Conservation (phyloP, 2,329 filamentous ascomycete species). For the Aureobasidium sp. region DNA sequence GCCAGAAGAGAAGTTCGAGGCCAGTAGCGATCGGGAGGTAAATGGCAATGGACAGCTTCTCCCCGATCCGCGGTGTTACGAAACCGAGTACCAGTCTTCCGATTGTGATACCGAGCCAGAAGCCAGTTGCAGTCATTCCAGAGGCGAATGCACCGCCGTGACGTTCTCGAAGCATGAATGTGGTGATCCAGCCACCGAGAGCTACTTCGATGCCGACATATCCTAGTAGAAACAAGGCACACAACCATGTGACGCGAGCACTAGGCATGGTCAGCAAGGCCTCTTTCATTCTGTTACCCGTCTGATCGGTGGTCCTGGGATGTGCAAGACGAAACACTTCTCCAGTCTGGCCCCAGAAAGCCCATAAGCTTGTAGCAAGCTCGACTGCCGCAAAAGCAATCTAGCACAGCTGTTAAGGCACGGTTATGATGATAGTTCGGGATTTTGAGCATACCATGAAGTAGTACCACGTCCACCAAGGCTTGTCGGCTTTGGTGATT, state of each 20-base stretch:
- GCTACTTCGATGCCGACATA: constrained; percentile 55
- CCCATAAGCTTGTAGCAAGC: constrained; percentile 41
- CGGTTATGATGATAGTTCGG: neutral
- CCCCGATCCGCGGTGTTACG: constrained; percentile 65
- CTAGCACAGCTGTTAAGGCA: constrained; percentile 20
- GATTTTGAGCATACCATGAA: constrained; percentile 51
- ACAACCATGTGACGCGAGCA: constrained; percentile 62
- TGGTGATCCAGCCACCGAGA: constrained; percentile 69
- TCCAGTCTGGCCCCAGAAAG: constrained; percentile 60
- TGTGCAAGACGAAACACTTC: constrained; percentile 49
- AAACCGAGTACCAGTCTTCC: constrained; percentile 70
- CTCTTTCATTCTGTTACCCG: constrained; percentile 45
- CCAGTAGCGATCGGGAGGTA: constrained; percentile 60
- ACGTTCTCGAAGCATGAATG: constrained; percentile 77
- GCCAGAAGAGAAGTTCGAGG: constrained; percentile 71
- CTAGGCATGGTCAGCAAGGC: constrained; percentile 41
- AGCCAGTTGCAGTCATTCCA: constrained; percentile 70
- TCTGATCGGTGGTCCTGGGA: constrained; percentile 36
- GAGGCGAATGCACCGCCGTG: constrained; percentile 62
- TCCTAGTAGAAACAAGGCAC: constrained; percentile 64
- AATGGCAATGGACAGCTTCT: constrained; percentile 52
- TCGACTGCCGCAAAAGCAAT: constrained; percentile 53
- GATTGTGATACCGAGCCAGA: constrained; percentile 76
- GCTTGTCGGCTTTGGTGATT: constrained; percentile 54
- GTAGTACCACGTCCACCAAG: constrained; percentile 72